phyloP scores from a whole-genome alignment of 306 rosid species.

The Mucuna pruriens region DNA sequence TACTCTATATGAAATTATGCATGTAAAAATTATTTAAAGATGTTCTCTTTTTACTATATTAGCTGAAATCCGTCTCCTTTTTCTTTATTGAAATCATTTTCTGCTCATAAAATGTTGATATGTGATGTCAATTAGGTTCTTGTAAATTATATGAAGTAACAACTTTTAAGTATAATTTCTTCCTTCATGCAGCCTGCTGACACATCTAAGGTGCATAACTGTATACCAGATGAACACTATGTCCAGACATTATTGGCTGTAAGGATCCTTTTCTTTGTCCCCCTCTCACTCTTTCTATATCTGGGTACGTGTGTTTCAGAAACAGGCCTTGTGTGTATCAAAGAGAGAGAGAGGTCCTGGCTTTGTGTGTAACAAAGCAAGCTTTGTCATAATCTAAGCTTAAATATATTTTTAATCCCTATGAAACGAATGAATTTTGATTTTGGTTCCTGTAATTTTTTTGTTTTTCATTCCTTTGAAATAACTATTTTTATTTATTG shows the following conservation, averaged over 20 bases:
- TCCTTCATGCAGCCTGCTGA: conserved; percentile 80
- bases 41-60: not conserved
- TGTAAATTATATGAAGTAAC: conserved; percentile 21
- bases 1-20: conserved; percentile 31
- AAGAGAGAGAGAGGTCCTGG: not conserved
- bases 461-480: too few species aligned
- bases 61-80: not conserved
- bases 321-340: not conserved
- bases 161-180: conserved; percentile 19
- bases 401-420: too few species aligned
- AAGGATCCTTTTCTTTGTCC: conserved; percentile 43
- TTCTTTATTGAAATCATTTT: not conserved
- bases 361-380: too few species aligned
- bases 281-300: not conserved
- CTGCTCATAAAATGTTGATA: not conserved
- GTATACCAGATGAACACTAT: conserved; percentile 98
- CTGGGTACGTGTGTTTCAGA: not conserved
- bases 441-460: too few species aligned
- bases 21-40: not conserved
- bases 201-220: conserved; percentile 83
- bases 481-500: too few species aligned
- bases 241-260: conserved; percentile 94
- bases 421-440: too few species aligned
- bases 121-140: conserved; percentile 13
- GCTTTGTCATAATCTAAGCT: too few species aligned